These are phyloP conservation scores for Teratosphaeria viscida DNA, from an alignment of 2,329 filamentous ascomycete genomes.

Conservation along the genomic window DNA sequence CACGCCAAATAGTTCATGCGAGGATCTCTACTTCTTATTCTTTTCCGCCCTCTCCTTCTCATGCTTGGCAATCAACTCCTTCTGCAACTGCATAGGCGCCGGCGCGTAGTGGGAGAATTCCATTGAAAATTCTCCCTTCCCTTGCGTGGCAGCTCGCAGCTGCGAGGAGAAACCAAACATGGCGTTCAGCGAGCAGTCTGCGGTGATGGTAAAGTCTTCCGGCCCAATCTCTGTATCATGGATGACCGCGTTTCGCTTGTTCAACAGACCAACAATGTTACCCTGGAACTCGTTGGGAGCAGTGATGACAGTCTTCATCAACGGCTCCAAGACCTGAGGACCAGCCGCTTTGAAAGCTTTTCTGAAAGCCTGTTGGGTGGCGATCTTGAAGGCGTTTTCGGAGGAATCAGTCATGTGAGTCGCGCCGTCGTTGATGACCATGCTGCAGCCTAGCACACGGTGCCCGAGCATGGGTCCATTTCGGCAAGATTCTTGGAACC, in stretches of 20 bases:
- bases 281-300: constrained; percentile 97
- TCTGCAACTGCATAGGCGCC: constrained; percentile 81
- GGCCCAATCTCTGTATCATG: constrained; percentile 88
- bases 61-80: constrained; percentile 57
- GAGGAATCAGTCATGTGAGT: constrained; percentile 97
- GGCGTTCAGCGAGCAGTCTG: constrained; percentile 85
- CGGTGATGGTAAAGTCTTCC: constrained; percentile 86
- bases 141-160: constrained; percentile 85
- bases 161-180: constrained; percentile 98
- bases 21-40: constrained; percentile 44
- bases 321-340: constrained; percentile 79
- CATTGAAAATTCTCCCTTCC: constrained; percentile 98
- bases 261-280: constrained; percentile 85
- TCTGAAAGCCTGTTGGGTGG: constrained; percentile 91
- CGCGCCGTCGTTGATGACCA: constrained; percentile 92
- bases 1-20: no score
- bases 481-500: constrained; percentile 71
- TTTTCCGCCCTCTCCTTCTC: constrained; percentile 56
- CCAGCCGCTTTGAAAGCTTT: constrained; percentile 77
- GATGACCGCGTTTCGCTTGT: constrained; percentile 92
- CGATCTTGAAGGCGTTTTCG: constrained; percentile 89
- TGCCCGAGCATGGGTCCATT: constrained; percentile 90
- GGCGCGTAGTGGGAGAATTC: constrained; percentile 94
- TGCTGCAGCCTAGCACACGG: constrained; percentile 75
- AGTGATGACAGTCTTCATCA: constrained; percentile 98